phyloP scores from a whole-genome alignment of 2,329 filamentous ascomycete genomes.

The Apiospora marii region DNA sequence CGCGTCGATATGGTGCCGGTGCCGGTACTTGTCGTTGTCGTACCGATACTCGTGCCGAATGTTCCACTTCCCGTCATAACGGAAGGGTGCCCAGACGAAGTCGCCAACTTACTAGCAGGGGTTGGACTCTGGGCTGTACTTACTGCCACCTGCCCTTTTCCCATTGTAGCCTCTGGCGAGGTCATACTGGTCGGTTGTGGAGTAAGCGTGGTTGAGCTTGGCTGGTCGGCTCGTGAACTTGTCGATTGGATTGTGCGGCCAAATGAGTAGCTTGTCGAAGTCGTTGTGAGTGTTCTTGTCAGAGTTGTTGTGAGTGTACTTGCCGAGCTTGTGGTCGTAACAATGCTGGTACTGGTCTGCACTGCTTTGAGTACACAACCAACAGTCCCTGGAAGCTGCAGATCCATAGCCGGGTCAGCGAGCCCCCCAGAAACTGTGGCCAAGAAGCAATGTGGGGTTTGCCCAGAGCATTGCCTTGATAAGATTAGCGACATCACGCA shows the following conservation, averaged over 20 bases:
- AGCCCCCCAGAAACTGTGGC: not conserved
- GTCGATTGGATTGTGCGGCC: not conserved
- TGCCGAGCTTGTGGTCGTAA: not conserved
- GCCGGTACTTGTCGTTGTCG: not conserved
- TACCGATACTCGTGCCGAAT: not conserved
- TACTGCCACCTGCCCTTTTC: not conserved
- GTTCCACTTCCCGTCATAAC: not conserved
- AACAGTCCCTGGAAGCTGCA: not conserved
- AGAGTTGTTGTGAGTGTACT: not conserved
- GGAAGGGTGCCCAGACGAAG: not conserved
- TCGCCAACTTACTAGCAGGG: not conserved
- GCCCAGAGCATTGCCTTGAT: not conserved
- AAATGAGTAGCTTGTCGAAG: not conserved
- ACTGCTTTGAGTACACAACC: not conserved
- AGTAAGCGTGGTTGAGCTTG: not conserved
- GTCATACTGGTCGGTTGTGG: not conserved
- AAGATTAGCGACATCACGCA: conserved; percentile 4
- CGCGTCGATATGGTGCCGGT: not conserved
- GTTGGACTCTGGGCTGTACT: not conserved
- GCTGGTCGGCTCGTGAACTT: not conserved
- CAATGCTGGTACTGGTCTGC: not conserved
- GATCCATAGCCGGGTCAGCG: not conserved
- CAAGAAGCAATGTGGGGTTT: not conserved
- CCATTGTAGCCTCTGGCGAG: not conserved
- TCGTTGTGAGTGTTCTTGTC: not conserved